A percentile compares a stretch with the other conserved stretches of the same genome.
phyloP scores from a whole-genome alignment of 306 rosid genomes.

The Crotalaria pallida region DNA sequence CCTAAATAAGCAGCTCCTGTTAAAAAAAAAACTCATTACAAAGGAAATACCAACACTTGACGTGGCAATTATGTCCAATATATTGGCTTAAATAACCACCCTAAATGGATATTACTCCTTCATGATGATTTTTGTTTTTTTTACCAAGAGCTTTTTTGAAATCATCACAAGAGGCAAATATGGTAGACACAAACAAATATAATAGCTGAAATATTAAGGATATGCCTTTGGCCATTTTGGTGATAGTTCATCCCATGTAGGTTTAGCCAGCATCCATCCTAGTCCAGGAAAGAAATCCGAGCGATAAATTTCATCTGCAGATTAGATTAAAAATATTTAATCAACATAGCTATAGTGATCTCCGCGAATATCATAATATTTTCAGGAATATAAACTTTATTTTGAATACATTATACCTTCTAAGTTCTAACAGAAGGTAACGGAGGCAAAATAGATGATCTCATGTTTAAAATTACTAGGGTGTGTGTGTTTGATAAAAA shows the following conservation, averaged over 20 bases:
- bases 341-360: conserved; percentile 11
- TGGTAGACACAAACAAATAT: conserved; percentile 16
- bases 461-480: background rate
- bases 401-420: background rate
- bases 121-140: background rate
- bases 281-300: conserved; percentile 97
- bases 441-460: background rate
- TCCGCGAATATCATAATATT: background rate
- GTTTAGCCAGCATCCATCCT: conserved; percentile 89
- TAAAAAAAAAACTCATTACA: background rate
- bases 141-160: background rate
- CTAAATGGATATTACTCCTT: background rate
- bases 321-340: conserved; percentile 22
- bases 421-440: conserved; percentile 6
- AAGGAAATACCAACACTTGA: background rate
- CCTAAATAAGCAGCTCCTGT: background rate
- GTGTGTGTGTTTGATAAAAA: background rate
- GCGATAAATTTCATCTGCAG: conserved; percentile 83
- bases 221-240: conserved; percentile 99
- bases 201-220: conserved; percentile 54
- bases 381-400: background rate
- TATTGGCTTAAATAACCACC: background rate
- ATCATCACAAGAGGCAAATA: conserved; percentile 2
- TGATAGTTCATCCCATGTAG: conserved; percentile 93
- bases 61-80: background rate